Percentiles rank a stretch among this genome's conserved stretches.
Evolutionary conservation across 2,329 filamentous ascomycete species (phyloP).

Genomic region (Salinomyces thailandicus): DNA sequence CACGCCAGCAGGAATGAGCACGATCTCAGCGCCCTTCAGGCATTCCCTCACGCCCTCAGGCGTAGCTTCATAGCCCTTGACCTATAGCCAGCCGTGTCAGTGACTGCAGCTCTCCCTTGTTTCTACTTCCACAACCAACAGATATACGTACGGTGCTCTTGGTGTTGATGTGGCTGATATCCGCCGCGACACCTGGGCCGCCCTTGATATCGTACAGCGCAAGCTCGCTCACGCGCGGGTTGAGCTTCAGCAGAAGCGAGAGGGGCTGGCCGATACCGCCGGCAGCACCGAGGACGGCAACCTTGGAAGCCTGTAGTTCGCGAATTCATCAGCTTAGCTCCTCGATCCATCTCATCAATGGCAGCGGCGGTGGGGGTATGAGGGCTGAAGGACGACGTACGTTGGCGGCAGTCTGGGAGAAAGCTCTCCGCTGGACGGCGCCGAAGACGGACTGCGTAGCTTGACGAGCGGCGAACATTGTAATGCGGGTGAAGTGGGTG

Average conservation of each 20-base stretch:
- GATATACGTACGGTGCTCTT: constrained; percentile 59
- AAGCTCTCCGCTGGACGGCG: constrained; percentile 42
- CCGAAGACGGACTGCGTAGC: constrained; percentile 31
- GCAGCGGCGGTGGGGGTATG: neutral
- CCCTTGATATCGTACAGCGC: constrained; percentile 96
- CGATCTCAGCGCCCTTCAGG: constrained; percentile 81
- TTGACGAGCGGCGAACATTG: constrained; percentile 60
- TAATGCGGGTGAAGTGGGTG: constrained; percentile 24
- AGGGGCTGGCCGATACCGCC: constrained; percentile 98
- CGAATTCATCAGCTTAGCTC: neutral
- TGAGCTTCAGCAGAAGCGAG: constrained; percentile 96
- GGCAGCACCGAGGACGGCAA: constrained; percentile 89
- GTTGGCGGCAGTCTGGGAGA: constrained; percentile 43
- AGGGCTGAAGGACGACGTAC: constrained; percentile 33
- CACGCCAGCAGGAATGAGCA: constrained; percentile 96
- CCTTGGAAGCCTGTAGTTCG: constrained; percentile 75
- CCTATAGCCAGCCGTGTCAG: constrained; percentile 31
- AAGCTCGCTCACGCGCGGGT: constrained; percentile 86
- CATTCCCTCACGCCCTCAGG: constrained; percentile 57
- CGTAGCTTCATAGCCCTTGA: constrained; percentile 71
- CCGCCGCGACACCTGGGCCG: constrained; percentile 91
- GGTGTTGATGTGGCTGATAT: constrained; percentile 98
- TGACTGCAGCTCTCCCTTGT: constrained; percentile 10
- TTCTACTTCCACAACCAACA: constrained; percentile 1
- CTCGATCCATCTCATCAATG: neutral